Evolutionary conservation across 1,139 yeast genomes (phyloP).

Genomic region (Arxiozyma bovina): DNA sequence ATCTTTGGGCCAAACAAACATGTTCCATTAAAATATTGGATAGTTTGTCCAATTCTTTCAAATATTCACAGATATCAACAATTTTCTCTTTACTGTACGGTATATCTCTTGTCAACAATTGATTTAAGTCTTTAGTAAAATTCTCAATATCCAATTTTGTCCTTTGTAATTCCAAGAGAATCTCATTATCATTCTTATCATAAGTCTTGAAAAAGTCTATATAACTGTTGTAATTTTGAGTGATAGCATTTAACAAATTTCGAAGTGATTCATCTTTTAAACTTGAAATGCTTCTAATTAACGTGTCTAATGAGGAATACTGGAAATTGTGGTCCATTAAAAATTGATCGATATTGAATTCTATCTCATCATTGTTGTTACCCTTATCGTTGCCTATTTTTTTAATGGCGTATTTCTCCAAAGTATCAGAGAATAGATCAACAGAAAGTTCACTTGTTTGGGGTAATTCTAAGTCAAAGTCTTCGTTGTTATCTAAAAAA

Average conservation of each 20-base stretch:
- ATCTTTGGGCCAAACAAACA: slow-evolving; percentile 12
- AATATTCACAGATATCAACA: slow-evolving; percentile 23
- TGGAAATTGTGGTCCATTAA: slow-evolving; percentile 27
- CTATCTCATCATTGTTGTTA: slow-evolving; percentile 2
- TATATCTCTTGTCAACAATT: slow-evolving; percentile 17
- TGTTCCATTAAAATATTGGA: slow-evolving; percentile 16
- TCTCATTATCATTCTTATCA: slow-evolving; percentile 17
- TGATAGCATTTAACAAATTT: slow-evolving; percentile 20
- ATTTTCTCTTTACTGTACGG: slow-evolving; percentile 19
- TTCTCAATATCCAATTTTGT: slow-evolving; percentile 18
- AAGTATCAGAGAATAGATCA: slow-evolving; percentile 21
- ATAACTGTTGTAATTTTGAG: slow-evolving; percentile 22
- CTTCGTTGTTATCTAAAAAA: slow-evolving; percentile 18
- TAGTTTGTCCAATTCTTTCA: slow-evolving; percentile 22
- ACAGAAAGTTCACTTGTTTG: slow-evolving; percentile 22
- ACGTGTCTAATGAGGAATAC: slow-evolving; percentile 24
- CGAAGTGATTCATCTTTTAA: slow-evolving; percentile 22
- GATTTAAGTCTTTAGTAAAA: slow-evolving; percentile 18
- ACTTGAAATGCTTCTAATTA: slow-evolving; percentile 19
- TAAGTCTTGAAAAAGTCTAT: slow-evolving; percentile 22
- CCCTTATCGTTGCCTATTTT: neutral
- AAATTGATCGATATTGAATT: slow-evolving; percentile 25
- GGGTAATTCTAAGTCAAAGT: slow-evolving; percentile 21
- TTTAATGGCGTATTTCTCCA: slow-evolving; percentile 7
- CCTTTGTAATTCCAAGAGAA: slow-evolving; percentile 17